Evolutionary conservation across 495 filamentous ascomycete species (phyloP), one percentile per base, ranked within the genome.

Genomic region (Penicillium tannophilum): DNA sequence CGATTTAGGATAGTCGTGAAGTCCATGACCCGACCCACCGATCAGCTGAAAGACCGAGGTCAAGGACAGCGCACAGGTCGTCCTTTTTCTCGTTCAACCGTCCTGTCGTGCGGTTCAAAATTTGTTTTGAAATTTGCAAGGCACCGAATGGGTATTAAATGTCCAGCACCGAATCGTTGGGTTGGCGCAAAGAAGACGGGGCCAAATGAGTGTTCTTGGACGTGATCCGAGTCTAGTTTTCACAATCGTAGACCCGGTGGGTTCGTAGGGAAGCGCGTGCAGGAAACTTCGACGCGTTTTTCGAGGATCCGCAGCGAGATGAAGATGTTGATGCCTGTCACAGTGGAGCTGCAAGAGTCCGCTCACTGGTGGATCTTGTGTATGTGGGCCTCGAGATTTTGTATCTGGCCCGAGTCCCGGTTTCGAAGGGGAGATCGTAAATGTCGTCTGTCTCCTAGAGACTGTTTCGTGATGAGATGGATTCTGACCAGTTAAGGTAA

Each of bases 1-100:
- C 81, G 79, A 63, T 88, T 86, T 60, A 89, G 70, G 62, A 89
- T 87, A 64, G 84, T 85, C 64, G 85, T 86, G 76, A 89, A 86
- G 72, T 89, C 85, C 86, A 89, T 89, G 73, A 76, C 76, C 74
- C 71, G 71, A 72, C 72, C 63, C 75, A 68, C 65, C 70, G 60
- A 63, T 54, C 55, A 63, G 71, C 65, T 63, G 62, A 70, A 56
- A 54, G 64, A 69, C 66, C 69, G 67, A 56, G 56, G 69, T 64
- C 67, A 74, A 72, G 73, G 67, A 74, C 66, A 65, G 64, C 65
- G 56, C 62, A 56, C 59, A 58, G 49, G 62, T 52, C 49, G 50
- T 62, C 62, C 60, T 69, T 43, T 23, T 28, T 59, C 48, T 55
- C 42, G 17, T 43, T 30, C 30, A 36, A 19, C 45, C 50, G 55